Base-by-base conservation (phyloP, 1,284 basidiomycete genomes). In the Cryptococcus sp. region DNA sequence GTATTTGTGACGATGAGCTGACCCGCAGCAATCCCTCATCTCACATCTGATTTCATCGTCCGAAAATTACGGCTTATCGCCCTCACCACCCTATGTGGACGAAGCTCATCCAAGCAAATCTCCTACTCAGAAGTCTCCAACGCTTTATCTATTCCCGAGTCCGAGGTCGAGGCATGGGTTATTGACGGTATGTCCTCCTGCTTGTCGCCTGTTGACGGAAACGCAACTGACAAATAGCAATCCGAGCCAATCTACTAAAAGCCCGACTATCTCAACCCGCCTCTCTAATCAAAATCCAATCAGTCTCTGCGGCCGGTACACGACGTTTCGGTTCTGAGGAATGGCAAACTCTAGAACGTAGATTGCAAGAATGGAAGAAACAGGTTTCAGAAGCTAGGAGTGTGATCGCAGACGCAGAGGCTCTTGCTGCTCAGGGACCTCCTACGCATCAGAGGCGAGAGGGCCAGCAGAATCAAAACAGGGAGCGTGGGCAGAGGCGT, bases 101-200 rank as follows among this genome's bases (percentile, higher is more conserved):
- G 85, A 56, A 82, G 88, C 59, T 79, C 90, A 45, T 86, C 88
- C 19, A 82, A 84, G 49, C 83, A 87, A 62, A 77, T 96, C 14
- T 73, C 84, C 0, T 96, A 96, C 73, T 69, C 82, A 18, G 82
- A 82, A 62, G 82, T 94, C 49, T 85, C 87, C 1, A 76, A 82
- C 13, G 79, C 82, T 7, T 76, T 94, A 42, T 81, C 85, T 55
- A 81, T 93, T 11, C 81, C 85, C 36, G 64, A 76, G 22, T 77
- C 80, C 25, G 80, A 90, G 53, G 89, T 96, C 24, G 92, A 96
- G 72, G 84, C 83, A 65, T 94, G 89, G 90, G 85, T 87, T 46
- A 94, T 94, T 63, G 91, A 94, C 73, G 87, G 91, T 91, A 69
- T 52, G 79, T 68, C 5, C 14, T 11, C 32, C 11, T 24, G 22